Percentiles rank a stretch among this genome's conserved stretches.
phyloP scores from a whole-genome alignment of 352 stramenopile genomes.

The Phytophthora boehmeriae region DNA sequence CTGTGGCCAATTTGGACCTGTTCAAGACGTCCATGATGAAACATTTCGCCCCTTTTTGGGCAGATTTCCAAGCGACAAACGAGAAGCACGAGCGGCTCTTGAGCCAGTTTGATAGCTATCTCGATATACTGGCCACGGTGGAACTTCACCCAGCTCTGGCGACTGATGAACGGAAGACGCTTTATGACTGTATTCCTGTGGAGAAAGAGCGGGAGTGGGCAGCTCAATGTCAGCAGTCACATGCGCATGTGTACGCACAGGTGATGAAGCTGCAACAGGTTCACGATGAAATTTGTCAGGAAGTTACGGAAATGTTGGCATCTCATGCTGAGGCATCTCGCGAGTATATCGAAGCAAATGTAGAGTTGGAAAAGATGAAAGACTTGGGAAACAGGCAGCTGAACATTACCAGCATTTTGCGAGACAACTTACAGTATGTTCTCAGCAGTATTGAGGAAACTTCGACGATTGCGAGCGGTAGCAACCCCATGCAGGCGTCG shows the following conservation, averaged over 20 bases:
- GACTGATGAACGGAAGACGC: conserved; percentile 63
- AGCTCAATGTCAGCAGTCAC: conserved; percentile 78
- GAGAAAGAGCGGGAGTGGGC: conserved; percentile 85
- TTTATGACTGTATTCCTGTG: conserved; percentile 83
- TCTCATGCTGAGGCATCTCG: conserved; percentile 47
- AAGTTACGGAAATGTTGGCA: conserved; percentile 59
- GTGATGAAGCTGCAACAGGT: conserved; percentile 67
- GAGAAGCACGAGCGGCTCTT: conserved; percentile 67
- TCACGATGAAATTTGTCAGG: conserved; percentile 71
- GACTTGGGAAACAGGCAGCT: conserved; percentile 46
- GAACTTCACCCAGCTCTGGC: conserved; percentile 67
- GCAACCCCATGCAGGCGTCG: conserved; percentile 81
- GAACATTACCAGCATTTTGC: conserved; percentile 69
- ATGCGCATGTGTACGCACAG: conserved; percentile 64
- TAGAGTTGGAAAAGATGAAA: conserved; percentile 61
- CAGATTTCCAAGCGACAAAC: conserved; percentile 65
- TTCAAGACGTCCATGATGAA: conserved; percentile 86
- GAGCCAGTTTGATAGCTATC: conserved; percentile 71
- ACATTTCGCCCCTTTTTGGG: conserved; percentile 84
- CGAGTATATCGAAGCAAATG: conserved; percentile 49
- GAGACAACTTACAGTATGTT: conserved; percentile 68
- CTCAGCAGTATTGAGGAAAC: conserved; percentile 72
- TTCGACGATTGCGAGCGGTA: conserved; percentile 53
- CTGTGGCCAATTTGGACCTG: conserved; percentile 79
- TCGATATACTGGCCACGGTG: conserved; percentile 60